Evolutionary conservation across 306 rosid genomes (phyloP).

Genomic region (Rosa persica): DNA sequence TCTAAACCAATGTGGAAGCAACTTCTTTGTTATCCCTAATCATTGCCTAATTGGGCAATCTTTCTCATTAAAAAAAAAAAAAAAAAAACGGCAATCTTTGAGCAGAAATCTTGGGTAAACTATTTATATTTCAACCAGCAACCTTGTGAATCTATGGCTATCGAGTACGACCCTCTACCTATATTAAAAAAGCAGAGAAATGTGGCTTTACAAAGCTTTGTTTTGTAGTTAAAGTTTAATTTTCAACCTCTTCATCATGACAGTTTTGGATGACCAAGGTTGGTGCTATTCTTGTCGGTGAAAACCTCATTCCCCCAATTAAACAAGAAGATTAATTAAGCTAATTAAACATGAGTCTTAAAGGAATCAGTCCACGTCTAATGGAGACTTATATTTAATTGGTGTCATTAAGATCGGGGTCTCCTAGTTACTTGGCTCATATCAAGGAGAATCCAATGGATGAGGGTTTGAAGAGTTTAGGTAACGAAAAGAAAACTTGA

Average conservation of each 20-base stretch:
- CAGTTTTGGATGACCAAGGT: conserved; percentile 15
- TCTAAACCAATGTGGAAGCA: background rate
- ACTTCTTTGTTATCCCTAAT: background rate
- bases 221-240: conserved; percentile 15
- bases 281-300: conserved; percentile 28
- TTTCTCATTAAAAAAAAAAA: background rate
- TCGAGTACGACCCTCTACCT: conserved; percentile 25
- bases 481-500: conserved; percentile 36
- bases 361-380: conserved; percentile 23
- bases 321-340: conserved; percentile 10
- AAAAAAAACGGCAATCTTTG: background rate
- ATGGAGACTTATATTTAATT: background rate
- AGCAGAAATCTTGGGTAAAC: background rate
- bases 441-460: conserved; percentile 42
- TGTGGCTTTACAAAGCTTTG: conserved; percentile 14
- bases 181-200: background rate
- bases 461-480: conserved; percentile 28
- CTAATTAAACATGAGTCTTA: background rate
- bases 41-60: background rate
- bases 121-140: background rate
- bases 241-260: conserved; percentile 3
- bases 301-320: background rate
- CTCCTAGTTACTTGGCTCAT: conserved; percentile 26
- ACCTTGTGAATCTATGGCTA: background rate
- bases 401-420: conserved; percentile 26